These are phyloP conservation scores for Euphrasia arctica DNA, from an alignment of 305 asterid genomes.

Conservation along the genomic window DNA sequence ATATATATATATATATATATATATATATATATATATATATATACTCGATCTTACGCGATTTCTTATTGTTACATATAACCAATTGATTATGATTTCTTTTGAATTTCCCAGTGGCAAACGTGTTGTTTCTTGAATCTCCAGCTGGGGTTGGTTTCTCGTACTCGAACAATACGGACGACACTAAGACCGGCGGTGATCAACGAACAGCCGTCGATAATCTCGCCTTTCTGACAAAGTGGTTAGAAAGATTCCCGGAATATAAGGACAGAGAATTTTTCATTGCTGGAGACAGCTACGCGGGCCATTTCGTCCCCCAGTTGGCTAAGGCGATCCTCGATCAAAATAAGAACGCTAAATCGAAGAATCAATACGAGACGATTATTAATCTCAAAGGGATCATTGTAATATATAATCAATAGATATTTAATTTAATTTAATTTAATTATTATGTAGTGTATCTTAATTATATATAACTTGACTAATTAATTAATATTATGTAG, in stretches of 20 bases:
- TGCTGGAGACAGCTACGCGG: conserved; percentile 62
- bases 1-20: too few relatives aligned
- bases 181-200: conserved; percentile 35
- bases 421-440: too few relatives aligned
- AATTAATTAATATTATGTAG: too few relatives aligned
- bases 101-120: conserved; percentile 48
- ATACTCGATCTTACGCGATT: too few relatives aligned
- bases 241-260: conserved; percentile 55
- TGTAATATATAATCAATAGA: conserved; percentile 24
- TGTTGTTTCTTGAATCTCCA: conserved; percentile 63
- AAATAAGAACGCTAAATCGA: conserved; percentile 29
- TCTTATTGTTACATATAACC: too few relatives aligned
- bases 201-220: conserved; percentile 47
- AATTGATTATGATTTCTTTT: background rate
- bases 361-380: background rate
- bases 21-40: too few relatives aligned
- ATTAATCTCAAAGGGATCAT: conserved; percentile 61
- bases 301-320: conserved; percentile 62
- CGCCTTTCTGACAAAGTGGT: conserved; percentile 50
- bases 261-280: conserved; percentile 46
- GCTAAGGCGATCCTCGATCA: conserved; percentile 45
- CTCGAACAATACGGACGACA: conserved; percentile 47
- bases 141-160: conserved; percentile 77
- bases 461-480: too few relatives aligned
- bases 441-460: too few relatives aligned